A percentile compares a stretch with the other conserved stretches of the same genome.
Conservation (phyloP, 2,329 filamentous ascomycete genomes). For the Aspergillus sp. region DNA sequence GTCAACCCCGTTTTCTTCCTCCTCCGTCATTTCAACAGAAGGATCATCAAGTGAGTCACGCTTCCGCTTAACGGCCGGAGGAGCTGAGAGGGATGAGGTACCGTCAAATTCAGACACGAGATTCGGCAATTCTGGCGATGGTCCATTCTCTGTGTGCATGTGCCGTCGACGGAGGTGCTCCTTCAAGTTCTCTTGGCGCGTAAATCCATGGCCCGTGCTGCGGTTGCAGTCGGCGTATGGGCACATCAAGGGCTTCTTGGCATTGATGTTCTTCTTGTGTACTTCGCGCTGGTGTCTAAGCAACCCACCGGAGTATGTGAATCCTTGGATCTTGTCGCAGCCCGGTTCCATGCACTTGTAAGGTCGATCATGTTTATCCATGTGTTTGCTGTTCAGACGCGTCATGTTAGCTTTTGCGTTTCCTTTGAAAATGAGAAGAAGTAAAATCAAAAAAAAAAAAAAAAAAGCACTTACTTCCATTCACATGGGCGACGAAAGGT, state of each 20-base stretch:
- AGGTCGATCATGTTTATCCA: conserved; percentile 94
- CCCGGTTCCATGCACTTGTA: conserved; percentile 78
- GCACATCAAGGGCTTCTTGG: conserved; percentile 80
- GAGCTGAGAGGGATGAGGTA: conserved; percentile 21
- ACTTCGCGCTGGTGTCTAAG: conserved; percentile 89
- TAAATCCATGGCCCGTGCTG: conserved; percentile 81
- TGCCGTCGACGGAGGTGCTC: conserved; percentile 92
- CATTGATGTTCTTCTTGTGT: conserved; percentile 80
- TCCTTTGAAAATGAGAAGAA: conserved; percentile 9
- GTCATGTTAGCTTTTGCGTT: conserved; percentile 15
- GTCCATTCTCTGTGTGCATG: conserved; percentile 41
- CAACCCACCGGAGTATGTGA: conserved; percentile 89
- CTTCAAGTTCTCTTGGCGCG: conserved; percentile 85
- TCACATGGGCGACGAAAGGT: conserved; percentile 80
- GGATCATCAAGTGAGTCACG: conserved; percentile 25
- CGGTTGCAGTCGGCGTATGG: conserved; percentile 83
- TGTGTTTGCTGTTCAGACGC: conserved; percentile 66
- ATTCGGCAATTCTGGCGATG: conserved; percentile 24
- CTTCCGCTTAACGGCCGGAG: conserved; percentile 28
- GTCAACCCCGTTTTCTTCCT: conserved; percentile 36
- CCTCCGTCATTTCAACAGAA: conserved; percentile 21
- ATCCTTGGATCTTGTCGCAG: conserved; percentile 86
- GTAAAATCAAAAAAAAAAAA: conserved; percentile 10
- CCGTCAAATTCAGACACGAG: conserved; percentile 26
- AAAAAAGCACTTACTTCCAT: conserved; percentile 70